Base-by-base conservation (phyloP, 257 asterid genomes). In the Misopates orontium region DNA sequence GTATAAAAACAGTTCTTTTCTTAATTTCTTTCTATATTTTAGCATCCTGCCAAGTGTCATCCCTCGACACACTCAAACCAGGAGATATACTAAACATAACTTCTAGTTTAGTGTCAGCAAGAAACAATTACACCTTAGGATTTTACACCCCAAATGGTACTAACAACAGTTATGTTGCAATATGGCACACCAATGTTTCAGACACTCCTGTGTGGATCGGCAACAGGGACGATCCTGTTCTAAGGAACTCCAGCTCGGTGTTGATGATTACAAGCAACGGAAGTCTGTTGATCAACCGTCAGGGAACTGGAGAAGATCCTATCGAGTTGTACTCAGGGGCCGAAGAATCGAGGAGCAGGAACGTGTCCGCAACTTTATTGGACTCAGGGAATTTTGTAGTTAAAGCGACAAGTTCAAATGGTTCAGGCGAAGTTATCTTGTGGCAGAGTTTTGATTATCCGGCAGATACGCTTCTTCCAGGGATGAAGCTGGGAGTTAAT, bases 401-500 rank as follows among this genome's bases (percentile, higher is more conserved):
- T 0, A 60, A 49, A 47, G 79, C 68, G 24, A 9, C 10, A 41
- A n/a, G 39, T 1, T 58, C 64, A 15, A 65, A 57, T 57, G 71
- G 42, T 20, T 60, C 77, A 17, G 59, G 39, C 24, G 48, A 42
- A 44, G 54, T 61, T 10, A 17, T 71, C 15, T 19, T 79, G 20
- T 80, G 85, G 85, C 79, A 87, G 40, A 88, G 95, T 53, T 82
- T 76, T 23, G 92, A 86, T 71, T 71, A 80, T 74, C 95, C 95
- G 10, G 84, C 86, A 0, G 73, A 77, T 41, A 76, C 77, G 0
- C 82, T 89, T 68, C 78, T 89, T 1, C 82, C 92, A 16, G 80
- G 78, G 19, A 89, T 84, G 89, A 84, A 60, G 76, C 51, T 84
- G 5, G 80, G 91, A 1, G 55, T 70, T 49, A 71, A 87, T 58